Evolutionary conservation across 164 flowering plant species (phyloP).

Genomic region (Magnolia kwangsiensis): DNA sequence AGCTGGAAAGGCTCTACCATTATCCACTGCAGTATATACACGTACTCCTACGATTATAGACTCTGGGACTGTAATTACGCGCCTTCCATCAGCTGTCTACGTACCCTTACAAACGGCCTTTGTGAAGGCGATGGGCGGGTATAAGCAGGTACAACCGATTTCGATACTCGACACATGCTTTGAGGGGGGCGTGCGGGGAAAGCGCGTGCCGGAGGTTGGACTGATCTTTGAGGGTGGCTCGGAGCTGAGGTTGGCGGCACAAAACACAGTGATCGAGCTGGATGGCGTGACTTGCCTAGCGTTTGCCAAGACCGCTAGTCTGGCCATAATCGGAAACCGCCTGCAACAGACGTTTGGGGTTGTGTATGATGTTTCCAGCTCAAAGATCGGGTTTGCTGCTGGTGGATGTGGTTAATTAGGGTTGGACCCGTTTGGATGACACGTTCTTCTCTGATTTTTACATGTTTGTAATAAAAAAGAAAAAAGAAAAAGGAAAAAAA

Average conservation of each 20-base stretch:
- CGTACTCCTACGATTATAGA: conserved; percentile 39
- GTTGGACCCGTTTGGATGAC: too few relatives aligned
- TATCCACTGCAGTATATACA: conserved; percentile 11
- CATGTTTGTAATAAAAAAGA: too few relatives aligned
- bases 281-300: conserved; percentile 35
- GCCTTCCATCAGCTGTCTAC: conserved; percentile 36
- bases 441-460: too few relatives aligned
- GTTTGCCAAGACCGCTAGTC: conserved; percentile 21
- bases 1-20: conserved; percentile 18
- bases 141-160: conserved; percentile 20
- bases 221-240: conserved; percentile 38
- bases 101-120: conserved; percentile 27
- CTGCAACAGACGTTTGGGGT: conserved; percentile 38
- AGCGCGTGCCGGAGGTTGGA: conserved; percentile 26
- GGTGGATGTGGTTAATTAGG: conserved; percentile 28
- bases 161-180: conserved; percentile 48
- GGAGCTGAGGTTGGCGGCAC: conserved; percentile 22
- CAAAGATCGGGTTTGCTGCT: conserved; percentile 41
- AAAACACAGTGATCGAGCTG: conserved; percentile 23
- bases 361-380: conserved; percentile 31
- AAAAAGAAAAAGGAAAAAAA: too few relatives aligned
- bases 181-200: conserved; percentile 12
- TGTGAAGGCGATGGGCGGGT: conserved; percentile 24
- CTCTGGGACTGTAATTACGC: conserved; percentile 54
- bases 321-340: conserved; percentile 44